Evolutionary conservation across 1,284 basidiomycete species (phyloP).

Genomic region (Somion occarium): DNA sequence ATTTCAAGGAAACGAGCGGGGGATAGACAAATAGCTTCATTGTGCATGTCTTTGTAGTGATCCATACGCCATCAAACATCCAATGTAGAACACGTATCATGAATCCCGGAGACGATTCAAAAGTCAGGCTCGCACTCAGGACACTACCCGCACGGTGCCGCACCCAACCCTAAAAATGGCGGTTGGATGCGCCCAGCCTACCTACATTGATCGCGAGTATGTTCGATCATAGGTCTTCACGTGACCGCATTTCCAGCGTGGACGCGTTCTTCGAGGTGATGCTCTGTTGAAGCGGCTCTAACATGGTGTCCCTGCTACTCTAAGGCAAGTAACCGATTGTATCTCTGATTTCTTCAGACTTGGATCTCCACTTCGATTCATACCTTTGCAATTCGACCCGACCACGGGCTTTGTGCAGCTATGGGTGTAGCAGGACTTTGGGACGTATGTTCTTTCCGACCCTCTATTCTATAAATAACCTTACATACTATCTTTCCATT

Average conservation of each 20-base stretch:
- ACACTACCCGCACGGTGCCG: too few species aligned
- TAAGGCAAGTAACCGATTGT: background rate
- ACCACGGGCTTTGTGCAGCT: background rate
- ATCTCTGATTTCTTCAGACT: background rate
- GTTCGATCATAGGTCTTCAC: background rate
- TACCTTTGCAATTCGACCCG: background rate
- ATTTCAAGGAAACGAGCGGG: too few species aligned
- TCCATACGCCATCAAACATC: too few species aligned
- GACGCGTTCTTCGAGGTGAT: background rate
- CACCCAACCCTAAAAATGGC: too few species aligned
- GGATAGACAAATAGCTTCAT: too few species aligned
- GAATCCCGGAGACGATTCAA: too few species aligned
- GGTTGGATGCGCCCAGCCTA: too few species aligned
- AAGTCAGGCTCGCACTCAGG: too few species aligned
- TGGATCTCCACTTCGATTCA: background rate
- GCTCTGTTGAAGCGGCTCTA: background rate
- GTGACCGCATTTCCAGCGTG: background rate
- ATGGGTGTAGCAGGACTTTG: conserved; percentile 51
- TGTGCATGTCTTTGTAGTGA: too few species aligned
- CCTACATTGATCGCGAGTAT: too few species aligned
- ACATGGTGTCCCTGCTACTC: background rate
- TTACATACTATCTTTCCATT: background rate
- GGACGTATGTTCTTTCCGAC: conserved; percentile 24
- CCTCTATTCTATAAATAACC: background rate
- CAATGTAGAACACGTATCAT: too few species aligned